Evolutionary conservation across 2,329 filamentous ascomycete genomes (phyloP).

Genomic region (Trichoderma sp.): DNA sequence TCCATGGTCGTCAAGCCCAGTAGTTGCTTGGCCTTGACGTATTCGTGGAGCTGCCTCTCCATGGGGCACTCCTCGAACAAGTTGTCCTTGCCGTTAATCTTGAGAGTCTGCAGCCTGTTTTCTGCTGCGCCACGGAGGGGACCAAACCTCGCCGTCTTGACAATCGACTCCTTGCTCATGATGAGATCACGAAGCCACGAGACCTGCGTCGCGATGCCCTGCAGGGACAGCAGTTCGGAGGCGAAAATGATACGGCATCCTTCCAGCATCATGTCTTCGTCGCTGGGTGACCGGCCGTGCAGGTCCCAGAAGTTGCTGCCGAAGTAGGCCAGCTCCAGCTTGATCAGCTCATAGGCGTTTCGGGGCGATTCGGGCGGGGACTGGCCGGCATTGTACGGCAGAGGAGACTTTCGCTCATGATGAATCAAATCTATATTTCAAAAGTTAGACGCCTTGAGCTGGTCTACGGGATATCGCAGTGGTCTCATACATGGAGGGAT

Average conservation of each 20-base stretch:
- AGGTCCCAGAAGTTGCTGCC: constrained; percentile 49
- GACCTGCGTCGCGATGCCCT: constrained; percentile 43
- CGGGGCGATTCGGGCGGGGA: constrained; percentile 51
- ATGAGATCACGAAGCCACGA: constrained; percentile 64
- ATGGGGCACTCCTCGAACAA: constrained; percentile 60
- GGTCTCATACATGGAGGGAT: constrained; percentile 64
- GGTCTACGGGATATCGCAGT: constrained; percentile 43
- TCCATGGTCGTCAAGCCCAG: constrained; percentile 63
- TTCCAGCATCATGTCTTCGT: constrained; percentile 59
- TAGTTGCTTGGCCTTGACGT: constrained; percentile 53
- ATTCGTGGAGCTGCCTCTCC: constrained; percentile 57
- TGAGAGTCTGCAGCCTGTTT: constrained; percentile 51
- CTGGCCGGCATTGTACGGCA: constrained; percentile 55
- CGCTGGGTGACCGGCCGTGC: constrained; percentile 47
- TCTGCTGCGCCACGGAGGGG: constrained; percentile 52
- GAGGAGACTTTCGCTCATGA: constrained; percentile 60
- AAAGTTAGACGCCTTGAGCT: constrained; percentile 46
- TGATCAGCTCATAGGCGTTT: constrained; percentile 64
- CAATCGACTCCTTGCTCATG: constrained; percentile 50
- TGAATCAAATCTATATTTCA: constrained; percentile 62
- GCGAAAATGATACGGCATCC: constrained; percentile 62
- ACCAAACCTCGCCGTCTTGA: constrained; percentile 51
- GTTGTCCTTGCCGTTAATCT: constrained; percentile 60
- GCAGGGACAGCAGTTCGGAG: constrained; percentile 51
- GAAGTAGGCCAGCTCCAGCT: constrained; percentile 59